Evolutionary conservation across 2,329 filamentous ascomycete genomes (phyloP), one percentile per base, ranked within the genome.

Genomic region (Zopfia rhizophila): DNA sequence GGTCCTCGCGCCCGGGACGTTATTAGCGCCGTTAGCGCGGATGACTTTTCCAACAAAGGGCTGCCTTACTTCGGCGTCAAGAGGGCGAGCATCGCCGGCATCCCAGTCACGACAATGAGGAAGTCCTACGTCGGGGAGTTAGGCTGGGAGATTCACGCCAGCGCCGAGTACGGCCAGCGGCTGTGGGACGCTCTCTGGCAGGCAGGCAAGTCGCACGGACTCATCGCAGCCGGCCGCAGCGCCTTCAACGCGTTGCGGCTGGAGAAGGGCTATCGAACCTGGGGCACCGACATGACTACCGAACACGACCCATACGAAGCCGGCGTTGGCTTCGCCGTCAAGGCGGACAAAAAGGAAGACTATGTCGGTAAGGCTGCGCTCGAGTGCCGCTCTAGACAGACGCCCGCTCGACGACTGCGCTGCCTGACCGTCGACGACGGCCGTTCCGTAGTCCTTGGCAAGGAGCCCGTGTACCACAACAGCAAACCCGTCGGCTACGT

Each of bases 81-180:
- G 67, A 70, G 68, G 13, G 74, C 75, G 0, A 73, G 64, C 44
- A 74, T 87, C 36, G 73, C 71, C 6, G 81, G 82, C 0, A 76
- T 87, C 11, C 83, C 84, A 0, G 81, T 84, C 3, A 79, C 74
- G 0, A 75, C 75, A 0, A 76, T 84, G 56, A 75, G 81, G 3
- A 74, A 84, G 25, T 86, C 83, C 0, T 83, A 81, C 38, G 80
- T 87, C 3, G 84, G 84, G 5, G 84, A 87, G 54, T 68, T 75
- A 0, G 84, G 84, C 1, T 87, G 82, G 82, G 84, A 87, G 59
- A 76, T 87, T 14, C 82, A 84, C 48, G 76, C 83, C 1, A 83
- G 74, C 23, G 80, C 84, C 0, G 84, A 86, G 18, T 77, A 81
- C 28, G 83, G 84, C 0, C 76, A 76, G 10, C 70, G 75, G 1